Base-by-base conservation (phyloP, 257 asterid genomes). In the Solanum chiquidenum region DNA sequence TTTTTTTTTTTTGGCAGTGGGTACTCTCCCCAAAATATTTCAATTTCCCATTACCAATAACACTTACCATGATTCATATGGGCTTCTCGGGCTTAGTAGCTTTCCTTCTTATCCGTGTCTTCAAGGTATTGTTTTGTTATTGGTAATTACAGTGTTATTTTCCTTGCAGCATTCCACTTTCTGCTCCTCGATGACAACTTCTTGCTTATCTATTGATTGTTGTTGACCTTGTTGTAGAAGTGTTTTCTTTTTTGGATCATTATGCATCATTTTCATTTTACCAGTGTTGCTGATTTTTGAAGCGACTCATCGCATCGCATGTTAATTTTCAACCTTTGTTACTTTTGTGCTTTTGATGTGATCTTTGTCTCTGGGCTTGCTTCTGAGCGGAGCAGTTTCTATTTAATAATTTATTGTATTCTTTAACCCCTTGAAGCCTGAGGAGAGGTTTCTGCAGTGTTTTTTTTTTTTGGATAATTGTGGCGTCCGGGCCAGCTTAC, bases 1-100 rank as follows among this genome's bases (percentile, higher is more conserved):
- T 83, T 34, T 86, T 73, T 25, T 25, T 75, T 27, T 18, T 84
- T 88, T 66, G 91, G 91, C 94, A 97, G 99, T 97, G 99, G 99
- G 97, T 97, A 88, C 98, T 97, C 89, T 97, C 99, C 10, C 98
- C 98, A 85, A 97, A 95, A 90, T 95, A 97, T 91, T 97, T 97
- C 95, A 95, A 97, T 91, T 95, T 97, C 88, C 98, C 99, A n/a
- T 91, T 95, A 60, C 99, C 99, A 29, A 95, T 97, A 82, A 95
- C 98, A 58, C 98, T 96, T 79, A 96, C 99, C 79, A 97, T 97
- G 99, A 97, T 97, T 86, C 99, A 97, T 75, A 97, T 97, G 99
- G 99, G 98, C 86, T 95, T 97, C 92, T 97, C 98, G 4, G 99
- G 98, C 83, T 83, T 93, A 89, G 99, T 97, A 89, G 98, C 99